phyloP scores from a whole-genome alignment of 129 eudicot genomes.

The Tagetes erecta region DNA sequence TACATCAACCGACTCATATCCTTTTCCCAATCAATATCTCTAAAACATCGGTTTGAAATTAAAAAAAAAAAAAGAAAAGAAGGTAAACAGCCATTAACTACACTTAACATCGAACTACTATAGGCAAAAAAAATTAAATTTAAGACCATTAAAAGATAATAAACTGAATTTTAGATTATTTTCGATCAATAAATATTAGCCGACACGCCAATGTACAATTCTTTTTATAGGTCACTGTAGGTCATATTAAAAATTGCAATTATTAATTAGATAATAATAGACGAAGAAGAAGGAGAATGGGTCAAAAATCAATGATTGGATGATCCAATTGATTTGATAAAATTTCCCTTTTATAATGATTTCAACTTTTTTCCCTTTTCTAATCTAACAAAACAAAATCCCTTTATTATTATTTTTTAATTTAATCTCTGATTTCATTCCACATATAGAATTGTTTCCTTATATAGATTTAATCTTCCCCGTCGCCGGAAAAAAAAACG shows the following conservation, averaged over 20 bases:
- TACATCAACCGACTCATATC: too few relatives aligned
- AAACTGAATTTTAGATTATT: too few relatives aligned
- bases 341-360: constrained; percentile 31
- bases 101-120: too few relatives aligned
- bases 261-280: background rate
- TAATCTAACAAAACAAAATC: constrained; percentile 13
- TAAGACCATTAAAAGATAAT: too few relatives aligned
- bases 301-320: constrained; percentile 47
- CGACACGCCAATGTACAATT: too few relatives aligned
- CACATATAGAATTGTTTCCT: constrained; percentile 36
- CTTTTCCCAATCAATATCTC: too few relatives aligned
- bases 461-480: constrained; percentile 6
- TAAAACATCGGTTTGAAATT: too few relatives aligned
- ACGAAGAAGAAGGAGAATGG: background rate
- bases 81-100: too few relatives aligned
- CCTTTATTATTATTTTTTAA: constrained; percentile 3
- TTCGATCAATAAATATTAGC: too few relatives aligned
- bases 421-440: constrained; percentile 29
- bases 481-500: constrained; percentile 15
- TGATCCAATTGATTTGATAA: constrained; percentile 33
- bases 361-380: constrained; percentile 16
- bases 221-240: too few relatives aligned
- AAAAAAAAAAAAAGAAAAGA: too few relatives aligned
- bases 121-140: too few relatives aligned
- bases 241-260: background rate